Conservation (phyloP, 2,329 filamentous ascomycete genomes). For the Paecilomyces sp. region DNA sequence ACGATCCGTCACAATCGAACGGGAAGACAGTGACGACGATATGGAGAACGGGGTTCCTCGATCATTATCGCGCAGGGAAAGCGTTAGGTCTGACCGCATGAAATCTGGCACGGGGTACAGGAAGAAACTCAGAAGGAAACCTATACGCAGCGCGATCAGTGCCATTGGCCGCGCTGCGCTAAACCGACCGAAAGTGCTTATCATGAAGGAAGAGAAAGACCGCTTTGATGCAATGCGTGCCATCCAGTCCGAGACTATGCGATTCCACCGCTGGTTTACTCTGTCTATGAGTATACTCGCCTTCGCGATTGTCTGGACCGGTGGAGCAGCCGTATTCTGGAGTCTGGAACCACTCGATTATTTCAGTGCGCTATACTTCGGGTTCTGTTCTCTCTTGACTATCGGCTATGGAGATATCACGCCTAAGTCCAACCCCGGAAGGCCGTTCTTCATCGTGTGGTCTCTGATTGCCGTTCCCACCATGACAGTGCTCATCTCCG, state of each 20-base stretch:
- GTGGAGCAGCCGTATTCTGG: conserved; percentile 73
- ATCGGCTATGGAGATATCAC: conserved; percentile 81
- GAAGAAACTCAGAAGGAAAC: conserved; percentile 5
- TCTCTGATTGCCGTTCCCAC: conserved; percentile 76
- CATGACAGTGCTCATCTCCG: conserved; percentile 78
- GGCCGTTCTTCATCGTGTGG: conserved; percentile 92
- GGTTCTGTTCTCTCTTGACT: conserved; percentile 73
- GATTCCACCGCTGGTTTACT: conserved; percentile 66
- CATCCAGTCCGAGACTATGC: conserved; percentile 61
- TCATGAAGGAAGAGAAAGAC: conserved; percentile 58
- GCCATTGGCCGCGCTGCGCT: conserved; percentile 9
- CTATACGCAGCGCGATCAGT: conserved; percentile 16
- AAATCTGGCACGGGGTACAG: neutral
- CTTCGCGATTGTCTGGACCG: conserved; percentile 71
- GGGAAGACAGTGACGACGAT: conserved; percentile 16
- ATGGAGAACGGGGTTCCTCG: conserved; percentile 7
- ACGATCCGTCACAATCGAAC: conserved; percentile 41
- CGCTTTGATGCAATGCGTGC: conserved; percentile 76
- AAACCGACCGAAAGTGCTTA: conserved; percentile 40
- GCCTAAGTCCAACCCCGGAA: conserved; percentile 69
- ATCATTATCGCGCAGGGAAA: conserved; percentile 8
- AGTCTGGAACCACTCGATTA: conserved; percentile 54
- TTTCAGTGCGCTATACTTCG: conserved; percentile 78
- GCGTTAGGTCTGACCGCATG: neutral
- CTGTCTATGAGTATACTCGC: conserved; percentile 60